Evolutionary conservation across 495 filamentous ascomycete genomes (phyloP).

Genomic region (Tuber melanosporum): DNA sequence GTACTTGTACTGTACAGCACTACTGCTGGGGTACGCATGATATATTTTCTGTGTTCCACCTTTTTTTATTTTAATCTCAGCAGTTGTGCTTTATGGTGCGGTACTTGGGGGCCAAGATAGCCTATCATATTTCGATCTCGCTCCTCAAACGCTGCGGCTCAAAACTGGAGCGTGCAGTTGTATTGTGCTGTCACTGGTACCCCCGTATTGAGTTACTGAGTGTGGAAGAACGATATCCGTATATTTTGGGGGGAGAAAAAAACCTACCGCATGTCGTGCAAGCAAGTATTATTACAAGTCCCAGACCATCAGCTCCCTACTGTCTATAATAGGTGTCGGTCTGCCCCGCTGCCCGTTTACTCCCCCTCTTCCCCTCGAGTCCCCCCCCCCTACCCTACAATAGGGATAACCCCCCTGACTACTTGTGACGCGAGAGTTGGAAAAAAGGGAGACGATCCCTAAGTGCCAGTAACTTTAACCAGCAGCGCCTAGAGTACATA

Average conservation of each 20-base stretch:
- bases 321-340: background rate
- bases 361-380: constrained; percentile 18
- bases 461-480: constrained; percentile 12
- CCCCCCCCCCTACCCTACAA: constrained; percentile 13
- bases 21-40: background rate
- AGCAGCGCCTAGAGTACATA: constrained; percentile 29
- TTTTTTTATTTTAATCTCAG: background rate
- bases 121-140: background rate
- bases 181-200: background rate
- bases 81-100: background rate
- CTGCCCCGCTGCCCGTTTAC: constrained; percentile 2
- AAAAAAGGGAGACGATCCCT: constrained; percentile 28
- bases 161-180: background rate
- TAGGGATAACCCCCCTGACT: constrained; percentile 20
- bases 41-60: background rate
- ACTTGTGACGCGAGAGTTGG: constrained; percentile 32
- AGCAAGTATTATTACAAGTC: background rate
- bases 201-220: background rate
- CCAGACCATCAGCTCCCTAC: background rate
- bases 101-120: background rate
- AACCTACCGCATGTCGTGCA: background rate
- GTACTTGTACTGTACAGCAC: background rate
- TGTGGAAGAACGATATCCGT: background rate
- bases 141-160: background rate
- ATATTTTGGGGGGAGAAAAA: background rate